Evolutionary conservation across 2,329 filamentous ascomycete species (phyloP), one percentile per base, ranked within the genome.

Genomic region (Alternaria arbusti): DNA sequence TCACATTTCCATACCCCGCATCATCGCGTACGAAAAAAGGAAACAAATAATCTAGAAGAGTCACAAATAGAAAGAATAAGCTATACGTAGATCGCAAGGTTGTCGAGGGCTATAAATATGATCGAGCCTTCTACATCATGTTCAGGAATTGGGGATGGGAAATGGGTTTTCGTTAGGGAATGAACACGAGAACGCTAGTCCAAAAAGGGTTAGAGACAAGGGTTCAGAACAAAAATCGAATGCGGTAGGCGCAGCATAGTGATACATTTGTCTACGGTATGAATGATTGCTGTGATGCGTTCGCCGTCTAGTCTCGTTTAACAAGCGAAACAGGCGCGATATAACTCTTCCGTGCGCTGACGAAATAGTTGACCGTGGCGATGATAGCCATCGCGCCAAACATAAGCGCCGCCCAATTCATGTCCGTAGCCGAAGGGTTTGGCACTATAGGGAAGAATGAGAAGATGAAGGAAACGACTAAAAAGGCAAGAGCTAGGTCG

Each of bases 401-500:
- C 74, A 85, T 83, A 4, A 75, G 73, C 43, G 77, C 70, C 40
- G 77, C 79, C 81, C 83, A 85, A 59, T 85, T 85, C 83, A 85
- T 85, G 4, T 77, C 81, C 2, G 57, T 61, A 4, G 59, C 47
- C 6, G 57, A 40, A 23, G 67, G 64, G 1, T 65, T 61, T 2
- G 72, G 68, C 12, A 47, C 61, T 43, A 69, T 64, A 0, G 82
- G 82, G 59, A 84, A 85, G 62, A 85, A 84, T 1, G 78, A 76
- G 60, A 84, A 68, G 54, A 82, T 71, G 59, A 81, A 78, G 0
- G 73, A 71, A 57, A 79, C 78, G 17, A 64, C 25, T 1, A 77
- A 61, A 59, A 82, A 83, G 3, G 72, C 12, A 9, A 82, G 57
- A 1, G 74, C 78, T 8, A 81, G 45, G 5, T 70, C 64, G 46